Conservation (phyloP, 2,329 filamentous ascomycete species). For the Gnomoniopsis sp. region DNA sequence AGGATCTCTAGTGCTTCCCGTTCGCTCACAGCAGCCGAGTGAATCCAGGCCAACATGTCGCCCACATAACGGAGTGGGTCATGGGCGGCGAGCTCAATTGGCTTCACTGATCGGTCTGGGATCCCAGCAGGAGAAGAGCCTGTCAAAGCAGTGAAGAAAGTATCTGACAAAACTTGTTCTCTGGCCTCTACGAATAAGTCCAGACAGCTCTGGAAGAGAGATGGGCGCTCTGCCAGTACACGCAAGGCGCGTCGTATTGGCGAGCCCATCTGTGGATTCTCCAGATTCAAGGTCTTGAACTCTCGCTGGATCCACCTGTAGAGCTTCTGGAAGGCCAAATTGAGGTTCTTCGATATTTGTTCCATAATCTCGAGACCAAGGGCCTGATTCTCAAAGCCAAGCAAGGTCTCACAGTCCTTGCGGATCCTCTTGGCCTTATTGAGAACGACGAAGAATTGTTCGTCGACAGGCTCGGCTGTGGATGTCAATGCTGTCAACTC, state of each 20-base stretch:
- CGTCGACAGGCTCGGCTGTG: conserved; percentile 77
- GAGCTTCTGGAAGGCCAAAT: conserved; percentile 89
- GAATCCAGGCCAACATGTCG: conserved; percentile 96
- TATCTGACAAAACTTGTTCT: conserved; percentile 80
- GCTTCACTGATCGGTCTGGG: conserved; percentile 66
- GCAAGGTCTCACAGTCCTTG: conserved; percentile 80
- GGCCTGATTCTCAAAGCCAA: conserved; percentile 86
- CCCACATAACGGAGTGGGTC: conserved; percentile 89
- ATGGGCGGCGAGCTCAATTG: conserved; percentile 90
- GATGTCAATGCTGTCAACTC: conserved; percentile 75
- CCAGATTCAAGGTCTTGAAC: conserved; percentile 87
- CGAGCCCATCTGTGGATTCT: conserved; percentile 87
- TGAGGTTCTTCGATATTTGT: conserved; percentile 79
- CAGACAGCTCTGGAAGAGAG: conserved; percentile 87
- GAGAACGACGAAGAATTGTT: conserved; percentile 76
- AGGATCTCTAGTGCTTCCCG: conserved; percentile 86
- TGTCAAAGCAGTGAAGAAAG: conserved; percentile 85
- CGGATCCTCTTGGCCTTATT: conserved; percentile 81
- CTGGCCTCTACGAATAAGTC: conserved; percentile 90
- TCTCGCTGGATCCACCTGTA: conserved; percentile 94
- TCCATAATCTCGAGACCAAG: conserved; percentile 90
- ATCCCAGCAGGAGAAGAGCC: conserved; percentile 60
- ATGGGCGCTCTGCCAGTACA: conserved; percentile 83
- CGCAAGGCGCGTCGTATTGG: conserved; percentile 80
- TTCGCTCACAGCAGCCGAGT: conserved; percentile 91